phyloP scores from a whole-genome alignment of 805 yeast genomes.

The Sugiyamaella mastotermitis region DNA sequence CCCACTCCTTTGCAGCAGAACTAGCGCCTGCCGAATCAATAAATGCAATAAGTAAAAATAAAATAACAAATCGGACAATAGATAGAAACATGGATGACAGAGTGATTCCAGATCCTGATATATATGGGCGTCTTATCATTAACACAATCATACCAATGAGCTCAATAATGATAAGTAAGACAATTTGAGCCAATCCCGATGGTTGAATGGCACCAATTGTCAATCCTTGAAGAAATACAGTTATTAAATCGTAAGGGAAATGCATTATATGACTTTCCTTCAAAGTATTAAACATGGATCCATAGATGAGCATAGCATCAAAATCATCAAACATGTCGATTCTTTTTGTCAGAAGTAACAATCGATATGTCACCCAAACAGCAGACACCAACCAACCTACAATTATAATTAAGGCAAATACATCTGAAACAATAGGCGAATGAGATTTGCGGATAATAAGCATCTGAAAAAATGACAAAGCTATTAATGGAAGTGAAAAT shows the following conservation, averaged over 20 bases:
- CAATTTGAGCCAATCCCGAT: conserved; percentile 32
- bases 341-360: conserved; percentile 13
- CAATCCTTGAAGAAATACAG: conserved; percentile 26
- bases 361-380: conserved; percentile 10
- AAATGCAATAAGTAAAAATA: conserved; percentile 26
- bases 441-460: conserved; percentile 15
- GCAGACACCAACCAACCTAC: conserved; percentile 22
- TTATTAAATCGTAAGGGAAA: conserved; percentile 16
- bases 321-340: conserved; percentile 24
- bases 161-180: conserved; percentile 26
- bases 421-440: conserved; percentile 21
- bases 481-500: conserved; percentile 27
- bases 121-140: conserved; percentile 22
- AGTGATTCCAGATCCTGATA: conserved; percentile 25
- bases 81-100: conserved; percentile 14
- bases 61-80: conserved; percentile 17
- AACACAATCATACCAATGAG: conserved; percentile 19
- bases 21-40: conserved; percentile 19
- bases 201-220: conserved; percentile 28
- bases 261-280: conserved; percentile 19
- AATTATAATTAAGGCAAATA: conserved; percentile 24
- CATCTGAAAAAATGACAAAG: conserved; percentile 27
- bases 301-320: conserved; percentile 23
- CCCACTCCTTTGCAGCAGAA: conserved; percentile 24
- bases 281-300: conserved; percentile 30